Conservation (phyloP, 768 basidiomycete species). For the Kwoniella mangroviensis region DNA sequence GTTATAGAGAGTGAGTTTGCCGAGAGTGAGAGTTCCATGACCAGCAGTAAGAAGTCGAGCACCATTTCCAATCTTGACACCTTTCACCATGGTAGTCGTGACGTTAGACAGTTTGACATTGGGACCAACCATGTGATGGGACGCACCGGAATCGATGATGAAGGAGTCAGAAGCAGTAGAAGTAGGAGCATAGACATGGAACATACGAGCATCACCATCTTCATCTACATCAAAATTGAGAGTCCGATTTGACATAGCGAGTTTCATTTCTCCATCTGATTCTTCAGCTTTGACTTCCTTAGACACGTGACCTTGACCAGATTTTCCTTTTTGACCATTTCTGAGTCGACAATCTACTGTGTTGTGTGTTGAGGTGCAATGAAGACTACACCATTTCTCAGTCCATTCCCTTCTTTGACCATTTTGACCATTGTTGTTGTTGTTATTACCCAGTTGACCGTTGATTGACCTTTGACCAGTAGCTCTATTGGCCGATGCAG, state of each 20-base stretch:
- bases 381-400: slow-evolving; percentile 14
- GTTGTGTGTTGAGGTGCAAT: neutral
- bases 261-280: neutral
- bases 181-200: neutral
- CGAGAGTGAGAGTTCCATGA: neutral
- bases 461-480: neutral
- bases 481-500: slow-evolving; percentile 7
- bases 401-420: slow-evolving; percentile 1
- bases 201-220: neutral
- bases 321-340: neutral
- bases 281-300: neutral
- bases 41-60: neutral
- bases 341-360: slow-evolving; percentile 6
- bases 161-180: neutral
- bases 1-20: neutral
- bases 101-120: slow-evolving; percentile 3
- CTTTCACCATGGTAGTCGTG: neutral
- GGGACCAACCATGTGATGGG: slow-evolving; percentile 24
- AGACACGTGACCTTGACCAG: neutral
- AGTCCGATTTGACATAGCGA: neutral
- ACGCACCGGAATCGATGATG: slow-evolving; percentile 23
- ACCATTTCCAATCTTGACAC: slow-evolving; percentile 19
- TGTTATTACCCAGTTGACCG: neutral
- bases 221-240: neutral
- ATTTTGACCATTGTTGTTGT: neutral